These are phyloP conservation scores for Entoloma clypeatum DNA, from an alignment of 1,284 basidiomycete genomes.

Conservation along the genomic window DNA sequence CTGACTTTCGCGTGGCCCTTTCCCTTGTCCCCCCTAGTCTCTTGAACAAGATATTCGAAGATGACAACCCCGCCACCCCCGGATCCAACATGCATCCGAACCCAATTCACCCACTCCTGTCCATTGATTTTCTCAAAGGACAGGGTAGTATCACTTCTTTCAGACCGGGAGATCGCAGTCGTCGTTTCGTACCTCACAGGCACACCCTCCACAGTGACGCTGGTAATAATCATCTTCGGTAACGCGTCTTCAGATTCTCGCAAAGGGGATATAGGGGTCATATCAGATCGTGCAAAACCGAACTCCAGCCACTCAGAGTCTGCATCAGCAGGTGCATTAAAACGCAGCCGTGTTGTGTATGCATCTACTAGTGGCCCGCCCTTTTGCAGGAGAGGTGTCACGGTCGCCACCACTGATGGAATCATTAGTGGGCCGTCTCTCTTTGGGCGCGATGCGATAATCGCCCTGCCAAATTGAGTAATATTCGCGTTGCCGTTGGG, in stretches of 20 bases:
- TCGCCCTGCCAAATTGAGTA: constrained; percentile 24
- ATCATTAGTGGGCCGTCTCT: constrained; percentile 60
- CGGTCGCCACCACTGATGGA: constrained; percentile 49
- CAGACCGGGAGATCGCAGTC: constrained; percentile 37
- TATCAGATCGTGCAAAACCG: constrained; percentile 52
- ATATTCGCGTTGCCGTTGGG: constrained; percentile 19
- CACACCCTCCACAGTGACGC: constrained; percentile 59
- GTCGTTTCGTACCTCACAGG: constrained; percentile 57
- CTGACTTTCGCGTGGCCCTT: constrained; percentile 33
- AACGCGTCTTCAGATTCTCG: constrained; percentile 19
- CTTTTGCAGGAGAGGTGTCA: constrained; percentile 47
- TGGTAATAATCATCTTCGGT: constrained; percentile 51
- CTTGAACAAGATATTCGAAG: constrained; percentile 60
- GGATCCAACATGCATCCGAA: constrained; percentile 53
- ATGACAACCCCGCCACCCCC: constrained; percentile 49
- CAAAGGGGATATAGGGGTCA: constrained; percentile 3
- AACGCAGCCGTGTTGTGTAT: constrained; percentile 56
- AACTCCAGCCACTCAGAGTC: constrained; percentile 74
- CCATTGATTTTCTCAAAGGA: constrained; percentile 47
- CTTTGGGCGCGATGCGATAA: constrained; percentile 33
- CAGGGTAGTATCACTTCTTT: constrained; percentile 32
- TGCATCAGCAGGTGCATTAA: constrained; percentile 53
- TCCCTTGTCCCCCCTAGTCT: constrained; percentile 22
- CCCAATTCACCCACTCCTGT: constrained; percentile 62
- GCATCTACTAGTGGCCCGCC: constrained; percentile 32